Evolutionary conservation across 805 yeast genomes (phyloP), one percentile per base, ranked within the genome.

Genomic region (Cephaloascus albidus): DNA sequence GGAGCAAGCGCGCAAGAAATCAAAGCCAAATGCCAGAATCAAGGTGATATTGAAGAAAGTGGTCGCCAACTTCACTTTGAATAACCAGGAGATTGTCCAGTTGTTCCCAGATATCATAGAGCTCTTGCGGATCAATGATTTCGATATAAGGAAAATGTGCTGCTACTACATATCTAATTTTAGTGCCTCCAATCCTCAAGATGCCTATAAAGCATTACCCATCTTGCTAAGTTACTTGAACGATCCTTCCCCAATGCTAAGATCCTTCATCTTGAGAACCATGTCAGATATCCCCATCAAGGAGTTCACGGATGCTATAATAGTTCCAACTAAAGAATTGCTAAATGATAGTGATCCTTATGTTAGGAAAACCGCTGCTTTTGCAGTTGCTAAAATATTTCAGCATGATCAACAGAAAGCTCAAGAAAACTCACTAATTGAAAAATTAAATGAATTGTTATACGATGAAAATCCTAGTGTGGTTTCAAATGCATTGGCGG

Each of bases 31-130:
- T 27, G 47, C 48, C 20, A 54, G 65, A 28, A 51, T 67, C 44
- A 61, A 58, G 44, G 42, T 54, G 23, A 60, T 65, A 4, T 49
- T 90, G 51, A 81, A 80, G 55, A 84, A 83, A 51, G 72, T 87
- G 20, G 68, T 89, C 5, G 90, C 95, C 34, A 89, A 88, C 57
- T 72, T 87, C 58, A 81, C 94, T 4, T 69, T 87, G 59, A 87
- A 88, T 37, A 86, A 85, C 55, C 72, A 72, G 40, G 96, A 90
- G 52, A 76, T 88, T 75, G 67, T 77, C 10, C 55, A 61, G 16
- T 54, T 90, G 40, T 74, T 81, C 51, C 78, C 80, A 1, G 94
- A 85, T 38, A 71, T 86, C 4, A 43, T 76, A 4, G 52, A 56
- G 28, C 58, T 80, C n/a, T 62, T 83, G 51, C 64, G 66, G 36